phyloP scores from a whole-genome alignment of 2,329 filamentous ascomycete genomes.

The Colletotrichum tamarilloi region DNA sequence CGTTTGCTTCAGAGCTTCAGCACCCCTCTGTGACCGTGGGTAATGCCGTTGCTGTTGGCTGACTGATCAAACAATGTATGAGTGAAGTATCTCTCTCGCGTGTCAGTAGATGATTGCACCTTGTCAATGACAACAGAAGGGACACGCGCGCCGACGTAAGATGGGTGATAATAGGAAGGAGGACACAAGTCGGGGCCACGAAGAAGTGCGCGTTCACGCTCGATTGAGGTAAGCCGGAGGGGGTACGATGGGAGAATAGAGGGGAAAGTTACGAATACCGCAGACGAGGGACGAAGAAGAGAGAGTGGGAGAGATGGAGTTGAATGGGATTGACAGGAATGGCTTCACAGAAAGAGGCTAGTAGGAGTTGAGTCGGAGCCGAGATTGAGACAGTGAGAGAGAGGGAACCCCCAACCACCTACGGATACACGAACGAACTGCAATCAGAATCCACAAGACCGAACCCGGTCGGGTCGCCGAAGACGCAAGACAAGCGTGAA shows the following conservation, averaged over 20 bases:
- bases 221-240: slow-evolving; percentile 3
- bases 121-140: not conserved
- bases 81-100: not conserved
- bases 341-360: not conserved
- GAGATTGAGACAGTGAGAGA: not conserved
- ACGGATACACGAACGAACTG: not conserved
- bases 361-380: not conserved
- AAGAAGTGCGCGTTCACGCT: slow-evolving; percentile 20
- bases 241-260: not conserved
- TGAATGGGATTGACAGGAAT: not conserved
- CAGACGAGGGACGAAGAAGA: not conserved
- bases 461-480: slow-evolving; percentile 9
- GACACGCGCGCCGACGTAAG: slow-evolving; percentile 7
- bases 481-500: slow-evolving; percentile 7
- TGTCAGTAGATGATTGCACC: not conserved
- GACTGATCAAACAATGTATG: not conserved
- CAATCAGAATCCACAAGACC: not conserved
- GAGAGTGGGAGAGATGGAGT: not conserved
- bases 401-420: slow-evolving; percentile 2
- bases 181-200: slow-evolving; percentile 1
- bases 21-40: not conserved
- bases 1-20: not conserved
- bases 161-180: not conserved
- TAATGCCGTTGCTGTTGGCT: slow-evolving; percentile 1
- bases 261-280: not conserved